Evolutionary conservation across 768 basidiomycete genomes (phyloP).

Genomic region (Tulasnella sp.): DNA sequence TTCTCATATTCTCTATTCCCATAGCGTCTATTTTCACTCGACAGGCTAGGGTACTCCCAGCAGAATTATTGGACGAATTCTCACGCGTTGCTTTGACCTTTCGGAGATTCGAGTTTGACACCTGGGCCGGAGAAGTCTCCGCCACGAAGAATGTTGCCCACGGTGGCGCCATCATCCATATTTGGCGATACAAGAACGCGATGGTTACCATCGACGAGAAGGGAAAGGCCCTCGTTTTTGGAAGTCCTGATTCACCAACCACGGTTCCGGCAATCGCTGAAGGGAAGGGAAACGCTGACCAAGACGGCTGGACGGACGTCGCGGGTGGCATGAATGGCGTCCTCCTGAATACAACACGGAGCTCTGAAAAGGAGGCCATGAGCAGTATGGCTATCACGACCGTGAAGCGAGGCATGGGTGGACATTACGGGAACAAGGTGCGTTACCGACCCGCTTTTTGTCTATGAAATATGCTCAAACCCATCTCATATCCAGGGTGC

Average conservation of each 20-base stretch:
- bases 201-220: conserved; percentile 83
- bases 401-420: conserved; percentile 89
- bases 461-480: background rate
- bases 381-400: conserved; percentile 71
- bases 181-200: conserved; percentile 63
- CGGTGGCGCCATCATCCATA: conserved; percentile 59
- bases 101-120: conserved; percentile 63
- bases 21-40: too few species aligned
- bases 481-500: conserved; percentile 58
- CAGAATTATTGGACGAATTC: too few species aligned
- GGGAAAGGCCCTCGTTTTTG: conserved; percentile 77
- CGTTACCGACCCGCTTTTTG: conserved; percentile 30
- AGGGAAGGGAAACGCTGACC: conserved; percentile 40
- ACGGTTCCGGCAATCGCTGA: background rate
- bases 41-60: too few species aligned
- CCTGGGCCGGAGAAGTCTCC: conserved; percentile 54
- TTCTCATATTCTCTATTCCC: too few species aligned
- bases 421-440: conserved; percentile 94
- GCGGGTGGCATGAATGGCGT: conserved; percentile 41
- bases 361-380: conserved; percentile 55
- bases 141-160: conserved; percentile 63
- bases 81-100: too few species aligned
- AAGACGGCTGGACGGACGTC: conserved; percentile 36
- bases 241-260: conserved; percentile 11
- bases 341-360: conserved; percentile 39